Percentiles rank a stretch among this genome's conserved stretches.
Evolutionary conservation across 2,329 filamentous ascomycete genomes (phyloP).

Genomic region (Lasiodiplodia citricola): DNA sequence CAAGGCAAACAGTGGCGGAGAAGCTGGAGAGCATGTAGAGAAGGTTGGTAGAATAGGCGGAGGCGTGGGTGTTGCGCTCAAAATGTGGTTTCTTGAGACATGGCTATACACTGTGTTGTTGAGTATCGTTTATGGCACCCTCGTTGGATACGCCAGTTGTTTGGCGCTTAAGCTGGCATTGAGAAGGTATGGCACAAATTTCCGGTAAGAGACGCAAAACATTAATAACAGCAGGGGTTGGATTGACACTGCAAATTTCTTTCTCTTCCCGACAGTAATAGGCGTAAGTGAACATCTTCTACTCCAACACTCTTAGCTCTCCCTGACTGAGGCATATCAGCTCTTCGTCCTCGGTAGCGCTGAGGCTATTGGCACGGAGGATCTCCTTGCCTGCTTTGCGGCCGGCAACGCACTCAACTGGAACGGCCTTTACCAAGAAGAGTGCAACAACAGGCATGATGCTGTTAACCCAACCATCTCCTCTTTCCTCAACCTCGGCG

Average conservation of each 20-base stretch:
- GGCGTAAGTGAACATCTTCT: background rate
- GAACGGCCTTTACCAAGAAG: slow-evolving; percentile 64
- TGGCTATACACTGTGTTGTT: slow-evolving; percentile 65
- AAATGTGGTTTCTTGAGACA: slow-evolving; percentile 65
- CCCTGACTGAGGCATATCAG: slow-evolving; percentile 34
- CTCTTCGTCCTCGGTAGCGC: slow-evolving; percentile 64
- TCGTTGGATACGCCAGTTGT: slow-evolving; percentile 57
- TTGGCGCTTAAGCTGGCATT: slow-evolving; percentile 52
- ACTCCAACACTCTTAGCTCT: too few relatives aligned
- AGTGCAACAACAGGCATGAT: slow-evolving; percentile 62
- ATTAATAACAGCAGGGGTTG: background rate
- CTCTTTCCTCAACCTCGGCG: slow-evolving; percentile 64
- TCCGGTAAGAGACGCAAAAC: too few relatives aligned
- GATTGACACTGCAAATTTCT: background rate
- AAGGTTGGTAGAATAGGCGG: background rate
- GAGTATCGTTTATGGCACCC: slow-evolving; percentile 57
- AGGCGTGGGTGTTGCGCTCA: slow-evolving; percentile 58
- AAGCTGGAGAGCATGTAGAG: slow-evolving; percentile 27
- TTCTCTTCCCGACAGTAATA: background rate
- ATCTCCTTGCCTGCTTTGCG: slow-evolving; percentile 65
- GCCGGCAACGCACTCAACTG: slow-evolving; percentile 66
- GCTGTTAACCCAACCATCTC: slow-evolving; percentile 66
- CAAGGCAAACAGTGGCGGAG: slow-evolving; percentile 58
- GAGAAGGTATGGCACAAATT: slow-evolving; percentile 37
- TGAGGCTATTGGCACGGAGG: slow-evolving; percentile 63